Evolutionary conservation across 768 basidiomycete species (phyloP), one percentile per base, ranked within the genome.

Genomic region (Amanita phalloides): DNA sequence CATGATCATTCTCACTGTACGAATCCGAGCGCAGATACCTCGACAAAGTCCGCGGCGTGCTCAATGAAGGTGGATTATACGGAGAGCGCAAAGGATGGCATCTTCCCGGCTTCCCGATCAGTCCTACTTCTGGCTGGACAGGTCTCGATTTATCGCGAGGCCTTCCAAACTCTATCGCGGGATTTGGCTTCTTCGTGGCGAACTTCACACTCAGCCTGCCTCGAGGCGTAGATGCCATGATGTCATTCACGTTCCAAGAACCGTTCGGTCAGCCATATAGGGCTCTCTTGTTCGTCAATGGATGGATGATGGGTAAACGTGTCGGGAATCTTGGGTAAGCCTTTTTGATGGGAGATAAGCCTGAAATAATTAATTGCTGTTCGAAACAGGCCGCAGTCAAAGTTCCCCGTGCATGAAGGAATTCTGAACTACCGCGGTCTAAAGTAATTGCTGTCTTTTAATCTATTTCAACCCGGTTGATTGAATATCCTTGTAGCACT

Each of bases 301-400:
- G 89, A 10, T 92, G 90, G 90, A 84, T 85, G 78, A 87, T 87
- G 78, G 90, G 89, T 7, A 90, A 90, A 66, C 64, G 81, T 17
- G 73, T 84, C n/a, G 80, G 68, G 11, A 83, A 86, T 58, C 73
- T 86, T 1, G 84, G 84, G 86, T 79, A 55, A 53, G 74, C 62
- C 11, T 45, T 9, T 6, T 13, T 11, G 20, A 23, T 13, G 37
- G 14, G 5, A 14, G 23, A 14, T 36, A 25, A 25, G 35, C 14
- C 21, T 7, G 13, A 2, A 30, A 30, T 30, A 30, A 20, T 32
- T 32, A 13, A 32, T 33, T 3, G 28, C 14, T 39, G 10, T 21
- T 39, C 38, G 4, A 48, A 45, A 23, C 38, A 86, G 85, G 13
- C 88, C 89, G 17, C 88, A 91, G 63, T 68, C 75, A 45, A 84